These are phyloP conservation scores for Backusella westeae DNA, from an alignment of 192 early-diverging fungal genomes.

Conservation along the genomic window DNA sequence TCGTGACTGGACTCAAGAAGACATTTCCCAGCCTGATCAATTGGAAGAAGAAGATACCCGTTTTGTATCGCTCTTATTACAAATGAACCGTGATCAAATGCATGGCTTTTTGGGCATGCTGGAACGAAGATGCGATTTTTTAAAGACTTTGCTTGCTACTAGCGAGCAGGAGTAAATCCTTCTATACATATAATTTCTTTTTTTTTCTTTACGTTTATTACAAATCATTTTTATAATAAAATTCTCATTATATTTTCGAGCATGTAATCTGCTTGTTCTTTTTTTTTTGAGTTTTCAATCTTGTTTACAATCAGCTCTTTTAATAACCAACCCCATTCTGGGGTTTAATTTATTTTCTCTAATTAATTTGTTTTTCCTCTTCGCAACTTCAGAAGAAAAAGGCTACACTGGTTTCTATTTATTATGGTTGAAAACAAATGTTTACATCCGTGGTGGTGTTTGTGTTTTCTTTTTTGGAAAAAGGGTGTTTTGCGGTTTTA, in stretches of 20 bases:
- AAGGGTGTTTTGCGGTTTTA: background rate
- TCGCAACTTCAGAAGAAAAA: background rate
- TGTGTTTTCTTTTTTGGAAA: background rate
- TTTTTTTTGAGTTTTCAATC: background rate
- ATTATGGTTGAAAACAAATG: background rate
- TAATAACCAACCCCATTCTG: background rate
- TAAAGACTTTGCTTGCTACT: constrained; percentile 15
- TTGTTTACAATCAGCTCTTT: background rate
- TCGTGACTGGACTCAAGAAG: constrained; percentile 33
- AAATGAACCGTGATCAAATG: constrained; percentile 53
- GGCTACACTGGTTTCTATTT: background rate
- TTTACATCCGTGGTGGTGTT: background rate
- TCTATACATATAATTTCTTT: background rate
- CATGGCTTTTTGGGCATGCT: constrained; percentile 50
- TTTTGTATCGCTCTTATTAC: constrained; percentile 28
- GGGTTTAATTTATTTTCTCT: background rate
- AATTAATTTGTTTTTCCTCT: background rate
- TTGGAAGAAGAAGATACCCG: constrained; percentile 28
- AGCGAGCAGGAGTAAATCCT: background rate
- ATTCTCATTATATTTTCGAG: background rate
- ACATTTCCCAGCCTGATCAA: background rate
- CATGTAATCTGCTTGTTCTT: background rate
- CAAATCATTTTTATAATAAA: background rate
- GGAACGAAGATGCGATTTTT: constrained; percentile 50
- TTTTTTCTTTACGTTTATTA: background rate